phyloP scores from a whole-genome alignment of 2,329 filamentous ascomycete genomes.

The Neospermospora avenae region DNA sequence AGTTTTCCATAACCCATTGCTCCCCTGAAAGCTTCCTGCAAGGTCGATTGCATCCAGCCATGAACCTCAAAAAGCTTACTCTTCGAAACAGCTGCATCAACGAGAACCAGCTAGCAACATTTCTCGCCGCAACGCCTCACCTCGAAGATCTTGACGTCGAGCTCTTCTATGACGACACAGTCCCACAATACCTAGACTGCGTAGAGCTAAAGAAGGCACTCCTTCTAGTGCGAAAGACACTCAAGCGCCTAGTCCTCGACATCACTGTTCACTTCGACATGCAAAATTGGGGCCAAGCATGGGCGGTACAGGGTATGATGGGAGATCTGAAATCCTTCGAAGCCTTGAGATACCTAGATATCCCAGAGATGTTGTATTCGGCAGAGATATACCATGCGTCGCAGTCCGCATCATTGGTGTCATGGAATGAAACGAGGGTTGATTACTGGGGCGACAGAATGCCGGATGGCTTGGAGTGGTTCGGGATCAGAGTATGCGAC shows the following conservation, averaged over 20 bases:
- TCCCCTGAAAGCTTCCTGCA: background rate
- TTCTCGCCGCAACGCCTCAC: constrained; percentile 7
- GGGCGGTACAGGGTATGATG: constrained; percentile 1
- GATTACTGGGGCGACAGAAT: background rate
- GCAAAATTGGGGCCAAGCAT: background rate
- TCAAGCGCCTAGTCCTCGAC: constrained; percentile 1
- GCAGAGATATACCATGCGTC: background rate
- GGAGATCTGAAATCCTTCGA: constrained; percentile 10
- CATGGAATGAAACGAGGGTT: background rate
- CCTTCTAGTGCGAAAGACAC: background rate
- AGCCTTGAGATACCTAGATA: constrained; percentile 8
- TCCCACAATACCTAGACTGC: constrained; percentile 1
- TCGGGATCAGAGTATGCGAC: background rate
- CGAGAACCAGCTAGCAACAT: background rate
- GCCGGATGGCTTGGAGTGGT: background rate
- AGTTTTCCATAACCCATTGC: background rate
- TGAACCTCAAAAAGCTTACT: constrained; percentile 1
- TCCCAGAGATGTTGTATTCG: background rate
- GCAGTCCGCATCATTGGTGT: background rate
- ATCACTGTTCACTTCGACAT: background rate
- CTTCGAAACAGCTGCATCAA: constrained; percentile 5
- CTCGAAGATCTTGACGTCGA: constrained; percentile 13
- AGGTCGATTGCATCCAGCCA: background rate
- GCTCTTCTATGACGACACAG: constrained; percentile 7
- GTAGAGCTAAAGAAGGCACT: background rate